Conservation (phyloP, 148 eudicot genomes). For the Arctostaphylos glauca region DNA sequence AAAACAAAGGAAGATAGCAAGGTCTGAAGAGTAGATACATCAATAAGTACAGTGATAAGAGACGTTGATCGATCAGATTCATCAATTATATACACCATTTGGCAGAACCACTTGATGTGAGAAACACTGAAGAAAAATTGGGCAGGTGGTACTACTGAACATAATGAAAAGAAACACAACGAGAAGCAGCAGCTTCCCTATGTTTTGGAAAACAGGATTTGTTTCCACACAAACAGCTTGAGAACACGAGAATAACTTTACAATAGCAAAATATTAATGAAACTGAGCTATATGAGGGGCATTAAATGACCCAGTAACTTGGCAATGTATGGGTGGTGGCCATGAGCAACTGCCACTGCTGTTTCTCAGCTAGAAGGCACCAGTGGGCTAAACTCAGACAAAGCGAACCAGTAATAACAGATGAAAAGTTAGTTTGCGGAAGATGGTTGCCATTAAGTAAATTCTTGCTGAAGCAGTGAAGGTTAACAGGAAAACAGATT, state of each 20-base stretch:
- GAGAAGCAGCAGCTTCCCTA: neutral
- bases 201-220: neutral
- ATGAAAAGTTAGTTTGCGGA: neutral
- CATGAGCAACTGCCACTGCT: neutral
- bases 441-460: neutral
- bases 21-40: neutral
- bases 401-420: neutral
- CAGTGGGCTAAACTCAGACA: neutral
- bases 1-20: neutral
- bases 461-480: neutral
- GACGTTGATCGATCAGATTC: neutral
- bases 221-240: neutral
- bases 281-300: neutral
- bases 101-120: neutral
- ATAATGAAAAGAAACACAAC: neutral
- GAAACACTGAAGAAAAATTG: neutral
- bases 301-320: neutral
- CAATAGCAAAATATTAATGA: neutral
- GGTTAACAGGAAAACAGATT: slow-evolving; percentile 8
- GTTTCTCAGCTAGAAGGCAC: neutral
- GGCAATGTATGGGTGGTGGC: neutral
- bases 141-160: neutral
- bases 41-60: neutral
- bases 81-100: neutral
- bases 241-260: neutral